phyloP scores from a whole-genome alignment of 371 early-diverging fungal genomes.

The Mucor irregularis region DNA sequence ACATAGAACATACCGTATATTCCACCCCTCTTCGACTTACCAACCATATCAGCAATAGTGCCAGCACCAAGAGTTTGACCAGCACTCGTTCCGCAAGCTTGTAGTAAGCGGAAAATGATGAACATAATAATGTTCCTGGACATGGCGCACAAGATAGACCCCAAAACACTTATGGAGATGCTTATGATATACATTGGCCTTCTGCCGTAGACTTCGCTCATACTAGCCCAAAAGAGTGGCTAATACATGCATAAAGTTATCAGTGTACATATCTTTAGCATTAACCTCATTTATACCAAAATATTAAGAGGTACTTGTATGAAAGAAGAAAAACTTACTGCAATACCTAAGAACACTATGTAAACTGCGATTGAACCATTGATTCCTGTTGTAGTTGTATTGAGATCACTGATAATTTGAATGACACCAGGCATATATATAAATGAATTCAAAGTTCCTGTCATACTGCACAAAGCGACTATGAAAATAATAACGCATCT shows the following conservation, averaged over 20 bases:
- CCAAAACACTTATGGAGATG: conserved; percentile 50
- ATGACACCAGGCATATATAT: conserved; percentile 47
- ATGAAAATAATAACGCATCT: conserved; percentile 33
- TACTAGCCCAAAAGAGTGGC: conserved; percentile 66
- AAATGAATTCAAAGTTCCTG: conserved; percentile 30
- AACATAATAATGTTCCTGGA: conserved; percentile 52
- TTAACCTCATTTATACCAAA: no score
- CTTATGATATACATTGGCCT: conserved; percentile 65
- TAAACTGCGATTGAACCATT: conserved; percentile 38
- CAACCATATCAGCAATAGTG: conserved; percentile 36
- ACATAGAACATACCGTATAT: conserved; percentile 34
- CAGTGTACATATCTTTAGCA: background rate
- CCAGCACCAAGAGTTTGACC: conserved; percentile 54
- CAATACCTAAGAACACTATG: conserved; percentile 31
- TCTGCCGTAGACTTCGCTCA: conserved; percentile 60
- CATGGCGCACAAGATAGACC: conserved; percentile 63
- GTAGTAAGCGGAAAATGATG: conserved; percentile 64
- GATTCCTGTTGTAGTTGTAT: conserved; percentile 24
- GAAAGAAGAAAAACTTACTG: conserved; percentile 15
- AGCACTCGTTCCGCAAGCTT: conserved; percentile 65
- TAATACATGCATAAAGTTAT: conserved; percentile 11
- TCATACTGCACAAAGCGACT: conserved; percentile 22
- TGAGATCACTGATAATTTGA: conserved; percentile 27
- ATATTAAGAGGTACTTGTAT: no score
- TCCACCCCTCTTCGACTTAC: conserved; percentile 19